Conservation (phyloP, 495 filamentous ascomycete species). For the Neurospora sp. region DNA sequence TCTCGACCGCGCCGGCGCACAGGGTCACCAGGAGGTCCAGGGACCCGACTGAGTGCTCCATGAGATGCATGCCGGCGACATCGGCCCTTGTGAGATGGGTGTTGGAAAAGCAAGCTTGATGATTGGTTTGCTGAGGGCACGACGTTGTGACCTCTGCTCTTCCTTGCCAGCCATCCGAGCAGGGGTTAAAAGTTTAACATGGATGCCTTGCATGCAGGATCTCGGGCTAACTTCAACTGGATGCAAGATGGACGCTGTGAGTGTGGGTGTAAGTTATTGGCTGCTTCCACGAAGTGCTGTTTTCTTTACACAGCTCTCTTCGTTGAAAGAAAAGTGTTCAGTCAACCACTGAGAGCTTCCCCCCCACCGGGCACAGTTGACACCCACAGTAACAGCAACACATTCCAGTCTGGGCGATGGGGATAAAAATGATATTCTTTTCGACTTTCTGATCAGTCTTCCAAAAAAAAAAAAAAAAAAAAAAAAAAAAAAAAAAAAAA, state of each 20-base stretch:
- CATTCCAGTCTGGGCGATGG: not conserved
- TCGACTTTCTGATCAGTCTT: not conserved
- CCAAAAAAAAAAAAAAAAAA: not conserved
- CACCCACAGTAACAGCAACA: not conserved
- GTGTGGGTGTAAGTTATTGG: slow-evolving; percentile 18
- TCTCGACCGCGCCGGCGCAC: not conserved
- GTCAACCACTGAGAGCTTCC: not conserved
- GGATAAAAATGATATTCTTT: not conserved
- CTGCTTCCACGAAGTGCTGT: slow-evolving; percentile 14
- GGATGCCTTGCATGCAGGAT: slow-evolving; percentile 26
- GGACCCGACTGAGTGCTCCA: not conserved
- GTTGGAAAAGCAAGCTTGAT: slow-evolving; percentile 20
- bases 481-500: not conserved
- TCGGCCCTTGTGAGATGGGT: slow-evolving; percentile 14
- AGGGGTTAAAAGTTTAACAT: slow-evolving; percentile 16
- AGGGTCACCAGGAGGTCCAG: not conserved
- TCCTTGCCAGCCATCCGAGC: not conserved
- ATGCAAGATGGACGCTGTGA: slow-evolving; percentile 16
- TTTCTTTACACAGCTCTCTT: slow-evolving; percentile 18
- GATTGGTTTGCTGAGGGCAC: slow-evolving; percentile 15
- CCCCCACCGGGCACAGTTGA: not conserved
- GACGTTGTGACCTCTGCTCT: slow-evolving; percentile 8
- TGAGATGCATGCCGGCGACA: slow-evolving; percentile 16
- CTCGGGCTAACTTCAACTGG: slow-evolving; percentile 14
- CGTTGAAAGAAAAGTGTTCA: slow-evolving; percentile 1